Percentiles rank a stretch among this genome's conserved stretches.
Evolutionary conservation across 192 early-diverging fungal genomes (phyloP).

Genomic region (Rhizophagus clarus): DNA sequence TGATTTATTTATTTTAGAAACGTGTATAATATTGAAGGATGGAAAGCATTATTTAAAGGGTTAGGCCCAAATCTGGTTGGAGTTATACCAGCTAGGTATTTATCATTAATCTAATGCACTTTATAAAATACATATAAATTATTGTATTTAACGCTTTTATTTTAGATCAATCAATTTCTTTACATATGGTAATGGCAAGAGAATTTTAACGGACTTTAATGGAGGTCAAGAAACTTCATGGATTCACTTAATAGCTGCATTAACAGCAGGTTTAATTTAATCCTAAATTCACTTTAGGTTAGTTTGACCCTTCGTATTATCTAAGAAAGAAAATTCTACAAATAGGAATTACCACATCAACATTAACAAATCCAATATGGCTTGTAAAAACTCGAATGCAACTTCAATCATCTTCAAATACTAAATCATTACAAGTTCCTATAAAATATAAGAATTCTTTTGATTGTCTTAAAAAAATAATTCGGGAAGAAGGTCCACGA

Average conservation of each 20-base stretch:
- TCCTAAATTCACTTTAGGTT: neutral
- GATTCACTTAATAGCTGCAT: slow-evolving; percentile 82
- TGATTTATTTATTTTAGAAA: slow-evolving; percentile 36
- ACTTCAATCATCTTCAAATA: slow-evolving; percentile 56
- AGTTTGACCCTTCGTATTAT: neutral
- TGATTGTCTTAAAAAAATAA: slow-evolving; percentile 68
- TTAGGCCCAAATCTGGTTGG: slow-evolving; percentile 91
- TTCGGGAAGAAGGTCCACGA: slow-evolving; percentile 77
- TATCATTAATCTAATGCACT: neutral
- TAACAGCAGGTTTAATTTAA: slow-evolving; percentile 56
- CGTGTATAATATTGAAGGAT: slow-evolving; percentile 76
- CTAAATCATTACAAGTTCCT: neutral
- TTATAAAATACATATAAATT: neutral
- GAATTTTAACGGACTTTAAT: slow-evolving; percentile 73
- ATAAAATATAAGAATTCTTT: slow-evolving; percentile 74
- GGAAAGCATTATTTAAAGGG: slow-evolving; percentile 90
- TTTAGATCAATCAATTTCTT: slow-evolving; percentile 90
- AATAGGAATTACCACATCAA: slow-evolving; percentile 69
- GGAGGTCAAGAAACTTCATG: slow-evolving; percentile 72
- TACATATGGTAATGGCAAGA: slow-evolving; percentile 89
- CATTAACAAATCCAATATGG: slow-evolving; percentile 96
- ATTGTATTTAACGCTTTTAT: neutral
- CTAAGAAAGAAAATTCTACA: neutral
- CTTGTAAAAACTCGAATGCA: slow-evolving; percentile 97
- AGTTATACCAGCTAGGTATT: slow-evolving; percentile 87